These are phyloP conservation scores for Akanthomyces uredinophilus DNA, from an alignment of 2,329 filamentous ascomycete species.

Conservation along the genomic window DNA sequence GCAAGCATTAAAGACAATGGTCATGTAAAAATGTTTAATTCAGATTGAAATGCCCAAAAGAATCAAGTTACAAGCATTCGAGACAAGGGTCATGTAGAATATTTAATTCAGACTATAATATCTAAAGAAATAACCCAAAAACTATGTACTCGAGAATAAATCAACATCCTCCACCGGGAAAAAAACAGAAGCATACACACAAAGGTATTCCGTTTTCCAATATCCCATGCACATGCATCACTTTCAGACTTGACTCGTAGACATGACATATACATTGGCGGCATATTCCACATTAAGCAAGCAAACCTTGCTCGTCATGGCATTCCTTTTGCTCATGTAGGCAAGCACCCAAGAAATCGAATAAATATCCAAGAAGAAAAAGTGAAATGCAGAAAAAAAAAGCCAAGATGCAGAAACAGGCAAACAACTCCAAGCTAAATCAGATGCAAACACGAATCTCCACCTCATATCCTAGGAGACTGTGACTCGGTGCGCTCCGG, in stretches of 20 bases:
- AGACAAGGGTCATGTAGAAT: neutral
- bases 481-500: slow-evolving; percentile 22
- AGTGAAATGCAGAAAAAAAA: neutral
- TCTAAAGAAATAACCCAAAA: neutral
- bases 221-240: slow-evolving; percentile 1
- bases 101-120: neutral
- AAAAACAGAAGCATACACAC: neutral
- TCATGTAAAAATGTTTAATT: neutral
- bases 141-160: slow-evolving; percentile 10
- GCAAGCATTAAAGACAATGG: neutral
- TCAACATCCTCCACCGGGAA: neutral
- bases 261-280: neutral
- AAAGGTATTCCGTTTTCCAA: neutral
- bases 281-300: neutral
- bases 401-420: neutral
- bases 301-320: neutral
- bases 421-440: slow-evolving; percentile 4
- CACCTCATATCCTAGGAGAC: neutral
- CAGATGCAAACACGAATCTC: neutral
- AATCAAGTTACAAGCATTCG: too few species aligned
- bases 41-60: neutral
- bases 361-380: neutral
- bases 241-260: neutral
- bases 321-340: neutral
- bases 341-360: neutral